Evolutionary conservation across 2,329 filamentous ascomycete genomes (phyloP), one percentile per base, ranked within the genome.

Genomic region (Emericellopsis cladophorae): DNA sequence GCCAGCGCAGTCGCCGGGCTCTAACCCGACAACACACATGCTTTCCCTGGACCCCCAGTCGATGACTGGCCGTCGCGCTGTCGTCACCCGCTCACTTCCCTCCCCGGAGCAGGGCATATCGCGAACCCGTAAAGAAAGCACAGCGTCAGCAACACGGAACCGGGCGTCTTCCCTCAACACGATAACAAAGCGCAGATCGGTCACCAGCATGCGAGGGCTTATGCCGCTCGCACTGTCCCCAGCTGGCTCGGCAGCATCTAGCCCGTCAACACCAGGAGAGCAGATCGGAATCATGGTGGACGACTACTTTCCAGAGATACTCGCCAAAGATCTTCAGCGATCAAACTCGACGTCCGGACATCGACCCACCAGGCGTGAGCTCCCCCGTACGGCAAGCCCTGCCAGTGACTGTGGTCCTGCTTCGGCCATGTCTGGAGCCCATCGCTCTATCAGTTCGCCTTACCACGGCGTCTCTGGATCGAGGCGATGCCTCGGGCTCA

Each of bases 261-360:
- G 36, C 36, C 45, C 44, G 14, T 42, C 49, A 8, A 39, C 45
- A 12, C 47, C 45, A 35, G 50, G 54, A 29, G 52, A 56, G 15
- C 46, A 41, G 29, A 52, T 59, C 40, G 46, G 57, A 54, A 49
- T 49, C 15, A 49, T 52, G 36, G 47, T 51, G 10, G 58, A 57
- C 39, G 65, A 64, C 51, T 76, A 68, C 54, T 58, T 78, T 15
- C 69, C 74, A 3, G 74, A 78, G 54, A 49, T 75, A 32, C 58
- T 78, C n/a, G 73, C 65, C 7, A 64, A 61, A 44, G 72, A 78
- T 46, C 57, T 77, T 36, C 67, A 74, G 49, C 50, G 61, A 18
- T 74, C 68, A 15, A 59, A 59, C 39, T 55, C 60, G 9, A 51
- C 72, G 22, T 76, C 76, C 42, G 26, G 26, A 9, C 7, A 29